Evolutionary conservation across 1,139 yeast species (phyloP), one percentile per base, ranked within the genome.

Genomic region (Candida sanyaensis): DNA sequence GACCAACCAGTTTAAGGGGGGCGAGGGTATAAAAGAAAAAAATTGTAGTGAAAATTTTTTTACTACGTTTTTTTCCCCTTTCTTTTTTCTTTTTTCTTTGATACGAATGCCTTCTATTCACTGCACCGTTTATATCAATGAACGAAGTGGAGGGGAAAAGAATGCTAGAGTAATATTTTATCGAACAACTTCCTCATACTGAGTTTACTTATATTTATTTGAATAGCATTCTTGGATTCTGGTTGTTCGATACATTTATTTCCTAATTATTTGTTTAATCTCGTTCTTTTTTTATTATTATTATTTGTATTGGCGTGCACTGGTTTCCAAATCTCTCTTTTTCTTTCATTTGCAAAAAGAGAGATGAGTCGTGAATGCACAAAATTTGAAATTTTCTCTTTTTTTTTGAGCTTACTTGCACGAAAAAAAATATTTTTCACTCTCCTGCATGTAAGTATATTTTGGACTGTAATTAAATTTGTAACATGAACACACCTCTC

Each of bases 91-190:
- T 47, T 33, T 32, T 45, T 62, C 68, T 64, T 65, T 68, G 81
- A 77, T 77, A 77, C 81, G 79, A 73, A 72, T 63, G 83, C 80
- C 67, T 71, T 76, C 82, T 75, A 78, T 78, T 78, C 82, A 78
- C 83, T 78, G 82, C 81, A 76, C 80, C 80, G 69, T 69, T 68
- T 69, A 53, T 52, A 46, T 42, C 56, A 57, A 64, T 77, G 78
- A 73, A 64, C 71, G 81, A 75, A 30, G 60, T 76, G 82, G 74
- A 69, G 74, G 75, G 75, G 75, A 69, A 69, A 69, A 66, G 74
- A 71, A 63, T 59, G 69, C 73, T 58, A 66, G 72, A 69, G 45
- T 36, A 43, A 48, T 48, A 55, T 8, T 34, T 34, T 21, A 60
- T 48, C 69, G 70, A 63, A 63, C 46, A 53, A 64, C 70, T 65